A percentile compares a stretch with the other conserved stretches of the same genome.
Conservation (phyloP, 2,329 filamentous ascomycete species). For the Pseudogymnoascus sp. region DNA sequence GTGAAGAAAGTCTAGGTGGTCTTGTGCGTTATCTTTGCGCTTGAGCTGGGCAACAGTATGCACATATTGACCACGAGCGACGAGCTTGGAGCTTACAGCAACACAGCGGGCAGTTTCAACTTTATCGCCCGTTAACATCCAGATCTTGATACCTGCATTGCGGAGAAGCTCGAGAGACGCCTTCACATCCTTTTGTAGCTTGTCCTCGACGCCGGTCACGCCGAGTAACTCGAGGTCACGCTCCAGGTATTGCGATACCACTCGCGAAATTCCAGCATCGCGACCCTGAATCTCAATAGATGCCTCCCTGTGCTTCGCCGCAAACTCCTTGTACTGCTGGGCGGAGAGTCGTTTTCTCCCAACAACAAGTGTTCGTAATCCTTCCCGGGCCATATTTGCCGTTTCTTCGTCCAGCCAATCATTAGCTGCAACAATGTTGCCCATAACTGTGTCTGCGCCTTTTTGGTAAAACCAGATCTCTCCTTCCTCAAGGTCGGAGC, state of each 20-base stretch:
- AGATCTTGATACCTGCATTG: conserved; percentile 97
- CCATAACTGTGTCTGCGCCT: conserved; percentile 96
- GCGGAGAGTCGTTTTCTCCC: conserved; percentile 79
- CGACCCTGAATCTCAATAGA: conserved; percentile 71
- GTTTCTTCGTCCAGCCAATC: conserved; percentile 99
- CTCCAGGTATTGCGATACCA: conserved; percentile 76
- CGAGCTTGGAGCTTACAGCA: conserved; percentile 87
- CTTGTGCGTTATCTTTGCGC: conserved; percentile 74
- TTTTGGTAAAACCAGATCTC: conserved; percentile 99
- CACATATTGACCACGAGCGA: conserved; percentile 88
- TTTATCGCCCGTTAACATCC: conserved; percentile 99
- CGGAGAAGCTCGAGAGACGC: conserved; percentile 87
- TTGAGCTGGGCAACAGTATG: conserved; percentile 84
- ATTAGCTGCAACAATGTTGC: conserved; percentile 86
- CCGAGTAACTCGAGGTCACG: conserved; percentile 83
- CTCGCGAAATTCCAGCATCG: conserved; percentile 70
- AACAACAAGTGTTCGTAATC: conserved; percentile 84
- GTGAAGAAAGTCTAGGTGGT: conserved; percentile 79
- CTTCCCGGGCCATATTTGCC: conserved; percentile 98
- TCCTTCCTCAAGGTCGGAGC: conserved; percentile 44
- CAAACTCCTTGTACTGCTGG: conserved; percentile 75
- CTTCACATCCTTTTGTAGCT: conserved; percentile 91
- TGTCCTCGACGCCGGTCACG: conserved; percentile 97
- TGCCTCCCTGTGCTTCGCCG: conserved; percentile 65
- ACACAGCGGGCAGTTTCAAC: conserved; percentile 96